Conservation (phyloP, 441 rosid species). For the Macaranga tanarius region DNA sequence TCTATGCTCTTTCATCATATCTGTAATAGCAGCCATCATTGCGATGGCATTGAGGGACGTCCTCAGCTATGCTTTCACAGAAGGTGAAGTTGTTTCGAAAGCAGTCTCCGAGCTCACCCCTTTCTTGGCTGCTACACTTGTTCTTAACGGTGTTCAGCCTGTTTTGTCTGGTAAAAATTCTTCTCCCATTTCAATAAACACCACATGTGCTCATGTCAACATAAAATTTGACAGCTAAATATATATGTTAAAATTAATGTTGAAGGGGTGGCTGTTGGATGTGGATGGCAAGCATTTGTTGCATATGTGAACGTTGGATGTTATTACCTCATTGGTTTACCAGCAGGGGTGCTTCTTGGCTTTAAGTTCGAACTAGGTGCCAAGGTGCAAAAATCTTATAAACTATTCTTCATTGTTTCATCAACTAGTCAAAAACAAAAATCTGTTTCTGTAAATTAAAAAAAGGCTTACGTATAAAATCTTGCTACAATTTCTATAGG, state of each 20-base stretch:
- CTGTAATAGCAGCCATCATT: constrained; percentile 34
- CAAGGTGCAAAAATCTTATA: constrained; percentile 25
- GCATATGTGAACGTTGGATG: constrained; percentile 31
- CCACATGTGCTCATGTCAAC: no score
- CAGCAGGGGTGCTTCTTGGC: constrained; percentile 50
- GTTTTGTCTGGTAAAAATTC: constrained; percentile 32
- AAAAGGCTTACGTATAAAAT: no score
- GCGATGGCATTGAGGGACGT: constrained; percentile 28
- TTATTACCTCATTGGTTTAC: constrained; percentile 42
- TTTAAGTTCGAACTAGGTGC: constrained; percentile 45
- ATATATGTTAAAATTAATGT: background rate
- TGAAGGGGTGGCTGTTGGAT: constrained; percentile 50
- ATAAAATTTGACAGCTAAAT: background rate
- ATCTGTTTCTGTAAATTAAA: no score
- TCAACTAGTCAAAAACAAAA: no score
- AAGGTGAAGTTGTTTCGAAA: constrained; percentile 33
- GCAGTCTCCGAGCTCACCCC: constrained; percentile 38
- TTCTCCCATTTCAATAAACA: no score
- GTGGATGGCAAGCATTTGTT: constrained; percentile 42
- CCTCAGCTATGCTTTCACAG: constrained; percentile 37
- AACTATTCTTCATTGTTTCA: no score
- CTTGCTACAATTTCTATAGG: background rate
- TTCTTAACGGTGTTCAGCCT: constrained; percentile 33
- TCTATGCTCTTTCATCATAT: constrained; percentile 26
- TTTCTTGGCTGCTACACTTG: constrained; percentile 28